Evolutionary conservation across 2,329 filamentous ascomycete genomes (phyloP), one percentile per base, ranked within the genome.

Genomic region (Chrysoporthe deuterocubensis): DNA sequence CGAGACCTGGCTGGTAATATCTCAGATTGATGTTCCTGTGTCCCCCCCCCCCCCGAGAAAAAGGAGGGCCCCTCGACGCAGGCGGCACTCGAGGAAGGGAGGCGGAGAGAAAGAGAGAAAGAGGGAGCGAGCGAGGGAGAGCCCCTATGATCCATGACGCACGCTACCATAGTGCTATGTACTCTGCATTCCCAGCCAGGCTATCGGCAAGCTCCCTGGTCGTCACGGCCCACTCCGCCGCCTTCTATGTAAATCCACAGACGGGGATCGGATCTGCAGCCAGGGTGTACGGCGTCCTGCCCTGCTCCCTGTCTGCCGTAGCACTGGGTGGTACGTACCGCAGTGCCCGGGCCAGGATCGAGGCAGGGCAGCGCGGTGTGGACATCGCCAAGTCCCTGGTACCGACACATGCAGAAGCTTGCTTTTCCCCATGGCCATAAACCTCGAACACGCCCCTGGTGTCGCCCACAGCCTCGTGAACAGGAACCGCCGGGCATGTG

Each of bases 251-350:
- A 54, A 34, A 54, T 54, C 50, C 50, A 54, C 50, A 14, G 26
- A 16, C 50, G 50, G 32, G 50, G 50, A 54, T 54, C 50, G 50
- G 50, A 54, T 54, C 50, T 54, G 50, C 50, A 32, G 21, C 50
- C 50, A 54, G 50, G 50, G 50, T 54, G 26, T 13, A 11, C 16
- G 50, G 5, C 14, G 21, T 26, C 50, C 26, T 32, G 48, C 48
- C 48, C 21, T 26, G 7, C 11, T 26, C 50, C 50, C 26, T 54
- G 50, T 32, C 50, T 54, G 32, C 21, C 50, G 13, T 54, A 26
- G 21, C 21, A 32, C 48, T 21, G 32, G 16, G 5, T 54, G 14
- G 21, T 54, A 14, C 14, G 48, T 21, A 32, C 48, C 4, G n/a
- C 48, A 21, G n/a, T 52, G 9, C 37, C 4, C 37, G 37, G 37